Base-by-base conservation (phyloP, 768 basidiomycete species). In the Rhizopogon salebrosus region DNA sequence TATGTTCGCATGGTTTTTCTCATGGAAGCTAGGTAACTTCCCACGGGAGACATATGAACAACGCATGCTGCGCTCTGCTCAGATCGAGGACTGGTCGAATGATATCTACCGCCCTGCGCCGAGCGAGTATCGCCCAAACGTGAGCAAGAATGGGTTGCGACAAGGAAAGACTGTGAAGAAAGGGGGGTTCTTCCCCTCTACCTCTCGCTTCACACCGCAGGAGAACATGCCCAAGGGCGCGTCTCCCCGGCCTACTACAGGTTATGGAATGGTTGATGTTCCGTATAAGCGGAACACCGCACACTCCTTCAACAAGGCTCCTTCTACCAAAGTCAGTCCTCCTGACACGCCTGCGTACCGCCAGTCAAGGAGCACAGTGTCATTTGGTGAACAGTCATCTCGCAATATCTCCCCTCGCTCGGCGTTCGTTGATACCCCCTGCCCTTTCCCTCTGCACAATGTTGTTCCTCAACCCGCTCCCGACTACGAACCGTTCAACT, bases 1-100 rank as follows among this genome's bases (percentile, higher is more conserved):
- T 64, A 77, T 95, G 67, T 99, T 98, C 71, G 80, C 89, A 23
- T 99, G 97, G 97, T 98, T 98, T 80, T 88, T 91, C 68, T 92
- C 89, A n/a, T 93, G 90, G 86, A 84, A 84, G 62, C 77, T 99
- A 38, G 97, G 97, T 43, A 88, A 90, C 58, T 98, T 95, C 78
- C 87, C 89, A 56, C 80, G 82, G 36, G 97, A 99, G 72, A 92
- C 92, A 14, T 92, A 94, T 65, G 86, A 91, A 65, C 83, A 98
- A 65, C 82, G 95, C 13, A 92, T 92, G 85, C 83, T 84, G 55
- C 85, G 95, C 22, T 84, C 88, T 2, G 80, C 82, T 22, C 91
- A 93, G 67, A 97, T 99, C 61, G 97, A 99, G 70, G 84, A 87
- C 61, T 99, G 97, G 97, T 85, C 93, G 22, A 87, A 87, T 60